A percentile compares a stretch with the other conserved stretches of the same genome.
Conservation (phyloP, 257 asterid species). For the Nicotiana obtusifolia region DNA sequence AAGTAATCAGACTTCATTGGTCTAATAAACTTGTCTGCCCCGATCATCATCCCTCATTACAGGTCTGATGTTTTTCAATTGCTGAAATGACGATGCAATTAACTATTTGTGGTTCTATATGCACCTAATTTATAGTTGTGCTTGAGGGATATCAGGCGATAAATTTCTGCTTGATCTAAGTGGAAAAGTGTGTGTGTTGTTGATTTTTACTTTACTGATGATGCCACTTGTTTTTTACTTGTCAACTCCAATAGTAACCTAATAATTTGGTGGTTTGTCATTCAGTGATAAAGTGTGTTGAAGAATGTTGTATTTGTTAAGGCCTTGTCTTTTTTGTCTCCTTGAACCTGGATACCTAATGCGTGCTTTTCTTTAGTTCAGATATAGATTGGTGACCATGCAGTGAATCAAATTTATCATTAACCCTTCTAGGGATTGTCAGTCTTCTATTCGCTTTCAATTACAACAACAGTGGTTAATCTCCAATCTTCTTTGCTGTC, state of each 20-base stretch:
- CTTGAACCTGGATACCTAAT: background rate
- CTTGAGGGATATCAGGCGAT: background rate
- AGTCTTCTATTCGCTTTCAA: background rate
- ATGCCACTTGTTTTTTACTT: background rate
- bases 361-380: background rate
- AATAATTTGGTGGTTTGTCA: background rate
- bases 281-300: background rate
- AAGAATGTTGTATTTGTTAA: background rate
- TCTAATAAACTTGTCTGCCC: too few relatives aligned
- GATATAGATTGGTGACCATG: background rate
- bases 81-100: too few relatives aligned
- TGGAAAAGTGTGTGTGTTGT: background rate
- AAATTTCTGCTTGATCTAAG: background rate
- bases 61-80: too few relatives aligned
- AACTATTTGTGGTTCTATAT: too few relatives aligned
- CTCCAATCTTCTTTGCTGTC: background rate
- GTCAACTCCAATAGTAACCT: background rate
- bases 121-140: background rate
- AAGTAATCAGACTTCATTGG: too few relatives aligned
- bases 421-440: background rate
- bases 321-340: background rate
- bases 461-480: background rate
- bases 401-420: background rate
- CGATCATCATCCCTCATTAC: too few relatives aligned
- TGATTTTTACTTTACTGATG: background rate